Evolutionary conservation across 2,329 filamentous ascomycete genomes (phyloP), one percentile per base, ranked within the genome.

Genomic region (Penicillium italicum): DNA sequence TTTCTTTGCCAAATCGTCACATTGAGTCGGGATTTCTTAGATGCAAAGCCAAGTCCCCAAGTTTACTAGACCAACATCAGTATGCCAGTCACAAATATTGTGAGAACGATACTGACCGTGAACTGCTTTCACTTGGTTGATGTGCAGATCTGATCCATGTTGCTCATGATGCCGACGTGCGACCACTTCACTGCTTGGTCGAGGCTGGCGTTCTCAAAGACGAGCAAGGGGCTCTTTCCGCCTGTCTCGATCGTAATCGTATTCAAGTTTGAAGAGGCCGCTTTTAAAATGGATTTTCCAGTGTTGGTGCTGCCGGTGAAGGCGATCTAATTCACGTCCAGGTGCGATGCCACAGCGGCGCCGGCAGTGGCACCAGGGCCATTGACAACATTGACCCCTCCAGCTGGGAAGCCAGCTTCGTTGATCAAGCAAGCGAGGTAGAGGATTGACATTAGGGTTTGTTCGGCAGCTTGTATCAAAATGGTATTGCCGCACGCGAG

Each of bases 141-240:
- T 12, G 82, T 83, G 73, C 85, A 88, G n/a, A 86, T 79, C 67
- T 88, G 85, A 14, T 85, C 85, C 65, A 80, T 77, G 68, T 87
- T 86, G 36, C 76, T 80, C 77, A 83, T 81, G 57, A 82, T 81
- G 38, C 77, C 80, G 42, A 80, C 69, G 60, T 71, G 67, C 1
- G 71, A 66, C 62, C 69, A 72, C 44, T 67, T 67, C 50, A 80
- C 70, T 0, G 77, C 77, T 37, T 72, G 69, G 20, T 73, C 70
- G 1, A 81, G 59, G 56, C 80, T 72, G 0, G 78, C 77, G 51
- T 80, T 78, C 28, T 72, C 68, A 8, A 77, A 68, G 0, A 81
- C 74, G 5, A 81, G 65, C 4, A 74, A 69, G 3, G 71, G 72
- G 3, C 70, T 72, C 60, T 81, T 81, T 26, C 79, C 79, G 4